Conservation (phyloP, 176 grass and related monocot species). For the Rhipidocladum racemiflorum region DNA sequence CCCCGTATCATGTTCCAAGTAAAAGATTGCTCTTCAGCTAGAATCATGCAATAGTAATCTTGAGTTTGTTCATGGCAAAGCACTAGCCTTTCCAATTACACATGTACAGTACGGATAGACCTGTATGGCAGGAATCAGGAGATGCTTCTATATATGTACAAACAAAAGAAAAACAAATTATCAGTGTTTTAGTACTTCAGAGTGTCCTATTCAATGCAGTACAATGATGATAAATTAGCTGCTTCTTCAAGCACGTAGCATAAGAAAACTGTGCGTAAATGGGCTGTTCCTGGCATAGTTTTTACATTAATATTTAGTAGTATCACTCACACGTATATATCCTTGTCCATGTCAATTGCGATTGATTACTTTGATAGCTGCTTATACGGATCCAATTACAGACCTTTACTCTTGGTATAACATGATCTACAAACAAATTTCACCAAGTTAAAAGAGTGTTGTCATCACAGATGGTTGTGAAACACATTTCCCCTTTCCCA, state of each 20-base stretch:
- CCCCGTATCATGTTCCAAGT: too few species aligned
- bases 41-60: background rate
- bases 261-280: background rate
- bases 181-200: background rate
- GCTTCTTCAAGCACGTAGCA: background rate
- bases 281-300: background rate
- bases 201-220: background rate
- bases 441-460: background rate
- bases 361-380: too few species aligned
- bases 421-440: background rate
- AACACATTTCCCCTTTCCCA: background rate
- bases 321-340: background rate
- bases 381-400: background rate
- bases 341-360: background rate
- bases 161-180: background rate
- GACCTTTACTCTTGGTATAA: background rate
- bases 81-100: background rate
- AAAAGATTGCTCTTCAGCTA: background rate
- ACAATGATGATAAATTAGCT: background rate
- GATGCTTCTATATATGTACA: slow-evolving; percentile 10
- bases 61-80: background rate
- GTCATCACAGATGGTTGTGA: background rate
- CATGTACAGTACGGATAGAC: background rate
- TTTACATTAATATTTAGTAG: background rate
- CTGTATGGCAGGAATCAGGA: background rate